These are phyloP conservation scores for Trypanosomatidae sp. DNA, from an alignment of 208 protist genomes.

Conservation along the genomic window DNA sequence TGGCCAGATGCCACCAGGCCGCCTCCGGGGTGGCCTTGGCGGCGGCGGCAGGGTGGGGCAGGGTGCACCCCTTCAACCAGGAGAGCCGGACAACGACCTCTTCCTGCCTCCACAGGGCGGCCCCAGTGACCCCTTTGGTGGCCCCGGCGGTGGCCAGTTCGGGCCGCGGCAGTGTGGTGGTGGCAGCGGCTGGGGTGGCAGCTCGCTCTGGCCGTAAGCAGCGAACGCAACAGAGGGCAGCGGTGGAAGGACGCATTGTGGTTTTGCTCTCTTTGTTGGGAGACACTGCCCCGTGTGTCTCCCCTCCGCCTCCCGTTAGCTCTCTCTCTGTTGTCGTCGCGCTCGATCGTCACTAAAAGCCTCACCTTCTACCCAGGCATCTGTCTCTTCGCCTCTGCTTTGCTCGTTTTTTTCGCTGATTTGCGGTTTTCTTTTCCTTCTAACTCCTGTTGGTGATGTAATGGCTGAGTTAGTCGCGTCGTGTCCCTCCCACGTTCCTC, in stretches of 20 bases:
- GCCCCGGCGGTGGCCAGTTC: slow-evolving; percentile 64
- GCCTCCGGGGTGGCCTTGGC: slow-evolving; percentile 6
- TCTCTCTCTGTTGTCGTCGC: not conserved
- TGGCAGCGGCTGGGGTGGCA: slow-evolving; percentile 12
- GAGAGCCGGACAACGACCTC: slow-evolving; percentile 79
- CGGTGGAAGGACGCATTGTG: not conserved
- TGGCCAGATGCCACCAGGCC: slow-evolving; percentile 34
- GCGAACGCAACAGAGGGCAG: not conserved
- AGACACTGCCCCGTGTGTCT: not conserved
- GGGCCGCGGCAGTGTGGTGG: slow-evolving; percentile 20
- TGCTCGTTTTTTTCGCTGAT: not conserved
- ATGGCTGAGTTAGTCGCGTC: not conserved
- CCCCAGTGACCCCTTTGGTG: slow-evolving; percentile 36
- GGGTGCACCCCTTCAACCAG: slow-evolving; percentile 43
- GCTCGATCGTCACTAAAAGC: not conserved
- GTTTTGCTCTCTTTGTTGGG: not conserved
- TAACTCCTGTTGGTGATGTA: not conserved
- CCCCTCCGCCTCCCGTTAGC: not conserved
- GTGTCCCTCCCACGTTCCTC: not conserved
- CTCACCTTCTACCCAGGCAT: not conserved
- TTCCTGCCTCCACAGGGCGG: slow-evolving; percentile 47
- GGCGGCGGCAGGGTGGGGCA: slow-evolving; percentile 10
- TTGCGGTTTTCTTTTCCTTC: not conserved
- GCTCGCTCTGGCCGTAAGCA: slow-evolving; percentile 14
- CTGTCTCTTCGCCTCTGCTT: no score